Evolutionary conservation across 805 yeast species (phyloP).

Genomic region (Cyberlindnera veronae): DNA sequence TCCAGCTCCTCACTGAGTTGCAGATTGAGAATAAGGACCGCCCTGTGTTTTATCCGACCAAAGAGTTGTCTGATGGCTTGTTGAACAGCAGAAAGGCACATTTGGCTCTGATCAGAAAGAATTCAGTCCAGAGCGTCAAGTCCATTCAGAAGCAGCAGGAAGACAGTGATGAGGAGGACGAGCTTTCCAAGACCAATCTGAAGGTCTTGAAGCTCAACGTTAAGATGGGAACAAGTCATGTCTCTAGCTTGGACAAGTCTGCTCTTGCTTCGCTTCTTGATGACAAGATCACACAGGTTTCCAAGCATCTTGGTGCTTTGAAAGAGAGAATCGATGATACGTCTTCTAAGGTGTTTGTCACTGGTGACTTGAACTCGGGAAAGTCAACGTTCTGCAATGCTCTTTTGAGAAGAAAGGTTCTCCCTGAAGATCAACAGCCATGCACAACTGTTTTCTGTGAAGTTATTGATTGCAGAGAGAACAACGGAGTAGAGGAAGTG

Average conservation of each 20-base stretch:
- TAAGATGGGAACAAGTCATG: constrained; percentile 45
- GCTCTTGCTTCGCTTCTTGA: constrained; percentile 69
- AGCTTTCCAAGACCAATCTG: constrained; percentile 37
- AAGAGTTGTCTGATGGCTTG: constrained; percentile 27
- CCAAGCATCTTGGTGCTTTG: constrained; percentile 65
- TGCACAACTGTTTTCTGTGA: constrained; percentile 96
- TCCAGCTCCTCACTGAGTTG: constrained; percentile 48
- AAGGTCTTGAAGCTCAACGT: constrained; percentile 61
- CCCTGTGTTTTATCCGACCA: constrained; percentile 61
- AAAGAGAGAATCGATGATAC: constrained; percentile 87
- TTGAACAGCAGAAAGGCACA: constrained; percentile 50
- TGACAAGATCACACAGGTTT: constrained; percentile 60
- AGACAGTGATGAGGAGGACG: constrained; percentile 20
- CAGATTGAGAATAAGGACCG: constrained; percentile 53
- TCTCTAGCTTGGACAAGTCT: constrained; percentile 58
- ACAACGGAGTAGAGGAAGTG: constrained; percentile 78
- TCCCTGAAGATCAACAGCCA: constrained; percentile 98
- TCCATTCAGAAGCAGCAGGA: constrained; percentile 16
- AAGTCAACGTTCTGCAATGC: constrained; percentile 96
- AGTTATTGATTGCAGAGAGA: constrained; percentile 78
- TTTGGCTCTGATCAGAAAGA: constrained; percentile 48
- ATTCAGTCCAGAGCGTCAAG: constrained; percentile 26
- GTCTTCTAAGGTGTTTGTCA: constrained; percentile 88
- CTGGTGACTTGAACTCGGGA: constrained; percentile 97
- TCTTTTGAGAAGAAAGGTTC: constrained; percentile 63